phyloP scores from a whole-genome alignment of 176 grass and related monocot species.

The Thalia dealbata region DNA sequence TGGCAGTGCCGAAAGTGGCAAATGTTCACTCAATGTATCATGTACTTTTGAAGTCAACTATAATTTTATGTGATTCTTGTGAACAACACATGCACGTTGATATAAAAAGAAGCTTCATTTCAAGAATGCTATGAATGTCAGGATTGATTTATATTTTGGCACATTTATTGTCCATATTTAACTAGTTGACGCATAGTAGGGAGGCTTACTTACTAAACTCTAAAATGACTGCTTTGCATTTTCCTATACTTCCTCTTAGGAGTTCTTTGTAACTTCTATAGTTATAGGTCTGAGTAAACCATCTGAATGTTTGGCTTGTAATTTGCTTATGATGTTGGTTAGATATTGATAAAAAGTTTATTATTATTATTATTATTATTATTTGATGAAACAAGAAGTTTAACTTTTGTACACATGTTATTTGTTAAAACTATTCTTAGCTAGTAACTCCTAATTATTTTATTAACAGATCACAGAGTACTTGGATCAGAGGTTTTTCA shows the following conservation, averaged over 20 bases:
- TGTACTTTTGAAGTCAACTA: too few relatives aligned
- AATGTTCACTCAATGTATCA: too few relatives aligned
- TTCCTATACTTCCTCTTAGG: background rate
- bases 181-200: too few relatives aligned
- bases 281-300: background rate
- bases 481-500: constrained; percentile 86
- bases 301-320: background rate
- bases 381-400: too few relatives aligned
- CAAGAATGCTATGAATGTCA: too few relatives aligned
- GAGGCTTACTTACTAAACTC: too few relatives aligned
- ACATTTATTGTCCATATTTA: background rate
- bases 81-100: too few relatives aligned
- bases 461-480: constrained; percentile 58
- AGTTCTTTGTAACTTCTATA: background rate
- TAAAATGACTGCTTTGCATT: too few relatives aligned
- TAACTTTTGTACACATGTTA: background rate
- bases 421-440: constrained; percentile 3
- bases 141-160: background rate
- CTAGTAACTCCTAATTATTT: constrained; percentile 9
- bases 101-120: too few relatives aligned
- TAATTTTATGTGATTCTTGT: too few relatives aligned
- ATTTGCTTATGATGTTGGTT: background rate
- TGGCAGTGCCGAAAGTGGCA: too few relatives aligned
- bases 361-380: background rate
- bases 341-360: background rate